Evolutionary conservation across 768 basidiomycete species (phyloP).

Genomic region (Rhodotorula taiwanensis): DNA sequence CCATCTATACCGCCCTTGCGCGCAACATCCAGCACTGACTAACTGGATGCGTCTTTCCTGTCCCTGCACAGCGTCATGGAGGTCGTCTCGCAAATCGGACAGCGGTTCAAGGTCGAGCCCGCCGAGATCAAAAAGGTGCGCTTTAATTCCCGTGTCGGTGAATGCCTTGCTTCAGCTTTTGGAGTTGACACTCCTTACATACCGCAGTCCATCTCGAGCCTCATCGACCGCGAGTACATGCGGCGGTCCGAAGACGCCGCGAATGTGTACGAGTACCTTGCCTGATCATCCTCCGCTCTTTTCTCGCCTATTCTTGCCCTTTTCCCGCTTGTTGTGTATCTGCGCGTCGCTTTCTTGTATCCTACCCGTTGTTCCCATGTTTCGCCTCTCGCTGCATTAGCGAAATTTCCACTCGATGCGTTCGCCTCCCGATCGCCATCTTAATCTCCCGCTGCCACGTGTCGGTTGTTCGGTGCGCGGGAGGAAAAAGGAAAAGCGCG

Average conservation of each 20-base stretch:
- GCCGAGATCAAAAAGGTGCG: conserved; percentile 66
- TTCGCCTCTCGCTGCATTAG: not conserved
- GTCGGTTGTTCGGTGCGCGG: too few species aligned
- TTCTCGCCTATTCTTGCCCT: not conserved
- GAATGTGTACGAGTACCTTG: conserved; percentile 71
- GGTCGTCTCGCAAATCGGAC: conserved; percentile 78
- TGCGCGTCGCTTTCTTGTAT: not conserved
- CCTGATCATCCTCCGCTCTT: conserved; percentile 47
- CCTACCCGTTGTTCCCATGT: too few species aligned
- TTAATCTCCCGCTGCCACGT: too few species aligned
- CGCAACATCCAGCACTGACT: too few species aligned
- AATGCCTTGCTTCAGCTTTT: not conserved
- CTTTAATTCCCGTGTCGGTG: not conserved
- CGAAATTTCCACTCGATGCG: too few species aligned
- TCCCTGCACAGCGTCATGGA: conserved; percentile 53
- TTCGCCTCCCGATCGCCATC: too few species aligned
- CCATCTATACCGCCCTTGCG: not conserved
- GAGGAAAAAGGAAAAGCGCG: too few species aligned
- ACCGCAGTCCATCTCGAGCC: conserved; percentile 53
- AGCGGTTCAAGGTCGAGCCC: conserved; percentile 78
- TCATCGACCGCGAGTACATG: conserved; percentile 81
- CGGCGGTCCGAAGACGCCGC: conserved; percentile 65
- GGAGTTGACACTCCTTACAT: not conserved
- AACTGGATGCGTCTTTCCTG: not conserved
- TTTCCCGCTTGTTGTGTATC: not conserved